Percentiles rank a stretch among this genome's conserved stretches.
Evolutionary conservation across 176 grass and related monocot genomes (phyloP).

Genomic region (Musa itinerans): DNA sequence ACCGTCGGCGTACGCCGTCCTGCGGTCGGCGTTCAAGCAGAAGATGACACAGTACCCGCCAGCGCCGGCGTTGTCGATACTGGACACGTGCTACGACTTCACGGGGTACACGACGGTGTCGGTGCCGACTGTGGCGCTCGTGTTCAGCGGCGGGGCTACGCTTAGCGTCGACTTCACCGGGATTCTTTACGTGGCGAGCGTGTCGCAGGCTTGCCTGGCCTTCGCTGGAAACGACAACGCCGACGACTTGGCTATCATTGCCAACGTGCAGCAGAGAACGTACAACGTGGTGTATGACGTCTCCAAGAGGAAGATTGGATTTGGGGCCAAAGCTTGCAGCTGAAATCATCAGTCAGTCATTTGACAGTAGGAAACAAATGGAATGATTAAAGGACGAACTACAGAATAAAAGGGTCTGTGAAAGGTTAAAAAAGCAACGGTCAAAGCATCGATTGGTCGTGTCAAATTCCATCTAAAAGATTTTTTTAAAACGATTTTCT

Average conservation of each 20-base stretch:
- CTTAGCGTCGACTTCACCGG: slow-evolving; percentile 43
- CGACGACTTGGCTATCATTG: slow-evolving; percentile 38
- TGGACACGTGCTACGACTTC: slow-evolving; percentile 89
- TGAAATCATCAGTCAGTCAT: slow-evolving; percentile 6
- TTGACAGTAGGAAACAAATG: too few relatives aligned
- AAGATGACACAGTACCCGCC: slow-evolving; percentile 39
- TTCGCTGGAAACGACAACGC: slow-evolving; percentile 52
- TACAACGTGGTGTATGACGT: slow-evolving; percentile 62
- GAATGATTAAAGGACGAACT: too few relatives aligned
- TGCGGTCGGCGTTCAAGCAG: slow-evolving; percentile 32
- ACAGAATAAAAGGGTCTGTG: too few relatives aligned
- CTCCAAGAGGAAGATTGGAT: slow-evolving; percentile 48
- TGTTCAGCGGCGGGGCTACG: slow-evolving; percentile 38
- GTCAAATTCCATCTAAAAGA: too few relatives aligned
- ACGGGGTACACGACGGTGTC: slow-evolving; percentile 27
- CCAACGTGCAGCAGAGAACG: slow-evolving; percentile 75
- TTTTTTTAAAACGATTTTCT: too few relatives aligned
- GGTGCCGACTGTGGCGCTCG: slow-evolving; percentile 49
- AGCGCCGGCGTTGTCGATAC: slow-evolving; percentile 52
- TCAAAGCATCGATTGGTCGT: too few relatives aligned
- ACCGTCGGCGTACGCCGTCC: slow-evolving; percentile 31
- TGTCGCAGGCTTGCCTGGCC: slow-evolving; percentile 61
- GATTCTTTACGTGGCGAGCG: slow-evolving; percentile 43
- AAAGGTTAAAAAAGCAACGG: too few relatives aligned
- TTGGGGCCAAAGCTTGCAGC: slow-evolving; percentile 42